Conservation (phyloP, 108 stramenopile species). For the Cyclotella kingstonii region DNA sequence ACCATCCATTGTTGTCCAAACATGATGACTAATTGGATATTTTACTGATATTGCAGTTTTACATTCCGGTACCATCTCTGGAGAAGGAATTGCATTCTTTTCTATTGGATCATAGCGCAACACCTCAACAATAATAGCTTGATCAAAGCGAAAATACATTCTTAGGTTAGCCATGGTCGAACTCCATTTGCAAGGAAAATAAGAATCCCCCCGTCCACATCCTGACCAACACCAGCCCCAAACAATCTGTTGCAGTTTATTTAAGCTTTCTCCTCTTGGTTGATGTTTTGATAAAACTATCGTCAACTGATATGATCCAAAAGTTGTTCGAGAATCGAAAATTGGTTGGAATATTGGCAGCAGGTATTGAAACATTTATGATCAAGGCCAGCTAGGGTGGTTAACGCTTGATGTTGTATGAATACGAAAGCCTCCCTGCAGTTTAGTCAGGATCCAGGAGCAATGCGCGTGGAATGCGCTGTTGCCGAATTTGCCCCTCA, state of each 20-base stretch:
- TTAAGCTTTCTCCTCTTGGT: neutral
- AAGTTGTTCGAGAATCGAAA: neutral
- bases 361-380: neutral
- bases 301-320: neutral
- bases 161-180: neutral
- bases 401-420: neutral
- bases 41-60: too few relatives aligned
- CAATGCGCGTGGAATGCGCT: too few relatives aligned
- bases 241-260: neutral
- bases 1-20: conserved; percentile 13
- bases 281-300: neutral
- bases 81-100: neutral
- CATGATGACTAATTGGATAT: neutral
- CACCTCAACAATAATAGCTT: neutral
- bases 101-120: neutral
- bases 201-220: neutral
- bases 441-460: too few relatives aligned
- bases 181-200: neutral
- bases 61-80: neutral
- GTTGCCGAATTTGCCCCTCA: too few relatives aligned
- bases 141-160: neutral
- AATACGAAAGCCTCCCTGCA: neutral
- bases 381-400: neutral
- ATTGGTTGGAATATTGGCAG: neutral
- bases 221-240: conserved; percentile 2